These are phyloP conservation scores for Geotrichum cucujoidarum DNA, from an alignment of 1,139 yeast species.

Conservation along the genomic window DNA sequence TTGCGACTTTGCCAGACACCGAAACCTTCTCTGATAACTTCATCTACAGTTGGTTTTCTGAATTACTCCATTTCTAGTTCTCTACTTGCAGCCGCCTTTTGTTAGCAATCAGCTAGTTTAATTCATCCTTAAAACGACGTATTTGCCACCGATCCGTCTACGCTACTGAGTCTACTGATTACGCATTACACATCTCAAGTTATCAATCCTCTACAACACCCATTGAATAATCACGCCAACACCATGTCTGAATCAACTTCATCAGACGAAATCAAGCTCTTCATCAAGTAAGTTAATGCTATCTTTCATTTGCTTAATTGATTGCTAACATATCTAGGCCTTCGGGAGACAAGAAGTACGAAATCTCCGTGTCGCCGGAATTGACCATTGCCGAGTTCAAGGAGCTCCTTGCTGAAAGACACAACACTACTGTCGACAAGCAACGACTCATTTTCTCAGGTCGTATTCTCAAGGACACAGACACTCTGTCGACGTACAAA, in stretches of 20 bases:
- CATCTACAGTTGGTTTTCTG: neutral
- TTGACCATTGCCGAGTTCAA: slow-evolving; percentile 67
- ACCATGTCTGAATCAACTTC: slow-evolving; percentile 12
- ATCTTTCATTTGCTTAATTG: neutral
- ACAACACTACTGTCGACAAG: slow-evolving; percentile 64
- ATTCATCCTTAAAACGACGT: too few relatives aligned
- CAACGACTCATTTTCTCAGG: slow-evolving; percentile 93
- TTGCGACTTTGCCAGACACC: neutral
- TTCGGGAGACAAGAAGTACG: slow-evolving; percentile 76
- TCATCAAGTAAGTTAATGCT: slow-evolving; percentile 11
- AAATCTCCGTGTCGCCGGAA: slow-evolving; percentile 50
- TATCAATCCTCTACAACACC: neutral
- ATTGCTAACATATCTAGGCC: slow-evolving; percentile 30
- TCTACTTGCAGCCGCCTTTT: too few relatives aligned
- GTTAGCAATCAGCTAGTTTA: too few relatives aligned
- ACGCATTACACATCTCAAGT: too few relatives aligned
- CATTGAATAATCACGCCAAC: neutral
- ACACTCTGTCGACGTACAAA: slow-evolving; percentile 69
- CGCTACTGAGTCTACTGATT: too few relatives aligned
- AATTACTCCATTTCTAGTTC: too few relatives aligned
- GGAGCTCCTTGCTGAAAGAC: slow-evolving; percentile 51
- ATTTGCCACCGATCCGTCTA: too few relatives aligned
- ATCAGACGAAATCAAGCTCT: slow-evolving; percentile 6
- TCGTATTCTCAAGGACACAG: slow-evolving; percentile 80
- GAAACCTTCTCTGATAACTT: neutral